phyloP scores from a whole-genome alignment of 2,329 filamentous ascomycete genomes.

The Biscogniauxia marginata region DNA sequence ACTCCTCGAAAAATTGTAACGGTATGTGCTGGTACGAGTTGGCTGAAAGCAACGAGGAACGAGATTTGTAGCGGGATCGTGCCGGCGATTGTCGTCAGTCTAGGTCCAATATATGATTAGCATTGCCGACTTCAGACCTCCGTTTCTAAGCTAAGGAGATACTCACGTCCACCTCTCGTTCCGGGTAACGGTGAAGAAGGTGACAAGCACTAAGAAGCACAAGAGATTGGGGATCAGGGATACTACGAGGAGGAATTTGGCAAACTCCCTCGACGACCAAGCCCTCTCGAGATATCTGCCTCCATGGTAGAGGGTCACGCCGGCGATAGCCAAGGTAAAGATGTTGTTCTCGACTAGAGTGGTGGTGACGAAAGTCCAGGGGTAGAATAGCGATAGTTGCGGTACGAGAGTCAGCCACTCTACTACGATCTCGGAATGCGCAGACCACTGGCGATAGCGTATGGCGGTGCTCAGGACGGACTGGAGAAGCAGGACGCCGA shows the following conservation, averaged over 20 bases:
- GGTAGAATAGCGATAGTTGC: conserved; percentile 78
- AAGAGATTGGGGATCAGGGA: conserved; percentile 78
- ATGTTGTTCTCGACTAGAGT: conserved; percentile 92
- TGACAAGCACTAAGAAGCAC: conserved; percentile 69
- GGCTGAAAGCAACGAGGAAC: conserved; percentile 96
- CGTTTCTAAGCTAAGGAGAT: conserved; percentile 11
- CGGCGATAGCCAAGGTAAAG: conserved; percentile 77
- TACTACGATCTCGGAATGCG: conserved; percentile 65
- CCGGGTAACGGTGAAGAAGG: conserved; percentile 69
- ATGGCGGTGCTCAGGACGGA: conserved; percentile 80
- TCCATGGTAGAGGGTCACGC: conserved; percentile 80
- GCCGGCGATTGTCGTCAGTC: conserved; percentile 79
- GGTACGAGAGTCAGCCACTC: conserved; percentile 89
- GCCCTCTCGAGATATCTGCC: conserved; percentile 93
- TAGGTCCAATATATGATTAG: conserved; percentile 37
- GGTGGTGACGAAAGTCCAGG: conserved; percentile 87
- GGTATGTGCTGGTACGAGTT: conserved; percentile 94
- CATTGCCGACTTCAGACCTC: neutral
- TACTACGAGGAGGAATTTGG: conserved; percentile 80
- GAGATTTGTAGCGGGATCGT: conserved; percentile 86
- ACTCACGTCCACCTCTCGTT: conserved; percentile 69
- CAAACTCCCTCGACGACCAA: conserved; percentile 90
- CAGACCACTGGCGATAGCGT: conserved; percentile 68
- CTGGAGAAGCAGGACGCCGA: conserved; percentile 72
- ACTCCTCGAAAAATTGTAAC: conserved; percentile 89